phyloP scores from a whole-genome alignment of 2,329 filamentous ascomycete genomes.

The Ascocoryne sarcoides region DNA sequence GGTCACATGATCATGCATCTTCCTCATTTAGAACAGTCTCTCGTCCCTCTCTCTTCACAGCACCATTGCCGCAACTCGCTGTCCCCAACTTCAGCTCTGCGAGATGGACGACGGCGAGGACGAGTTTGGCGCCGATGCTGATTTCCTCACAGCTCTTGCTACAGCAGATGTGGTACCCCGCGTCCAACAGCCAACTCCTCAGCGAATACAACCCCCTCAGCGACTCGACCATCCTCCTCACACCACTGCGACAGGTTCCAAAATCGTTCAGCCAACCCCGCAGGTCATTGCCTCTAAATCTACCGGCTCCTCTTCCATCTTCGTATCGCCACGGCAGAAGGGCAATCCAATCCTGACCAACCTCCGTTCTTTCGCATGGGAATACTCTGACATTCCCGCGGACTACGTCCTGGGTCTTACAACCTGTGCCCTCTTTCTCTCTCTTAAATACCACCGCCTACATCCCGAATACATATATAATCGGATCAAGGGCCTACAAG shows the following conservation, averaged over 20 bases:
- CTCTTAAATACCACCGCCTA: conserved; percentile 91
- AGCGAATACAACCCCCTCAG: conserved; percentile 42
- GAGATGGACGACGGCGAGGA: conserved; percentile 43
- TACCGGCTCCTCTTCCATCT: conserved; percentile 66
- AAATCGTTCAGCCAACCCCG: conserved; percentile 78
- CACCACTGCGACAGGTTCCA: conserved; percentile 32
- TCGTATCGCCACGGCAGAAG: conserved; percentile 87
- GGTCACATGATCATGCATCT: too few species aligned
- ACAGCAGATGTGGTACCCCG: conserved; percentile 19
- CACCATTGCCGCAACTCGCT: too few species aligned
- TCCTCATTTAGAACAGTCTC: too few species aligned
- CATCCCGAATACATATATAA: conserved; percentile 98
- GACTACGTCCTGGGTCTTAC: conserved; percentile 85
- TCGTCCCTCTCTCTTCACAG: too few species aligned
- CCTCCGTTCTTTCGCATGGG: conserved; percentile 80
- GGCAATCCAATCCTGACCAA: conserved; percentile 86
- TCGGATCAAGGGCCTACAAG: conserved; percentile 74
- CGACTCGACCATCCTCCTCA: conserved; percentile 41
- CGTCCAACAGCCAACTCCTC: conserved; percentile 31
- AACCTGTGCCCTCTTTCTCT: conserved; percentile 86
- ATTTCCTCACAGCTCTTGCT: conserved; percentile 47
- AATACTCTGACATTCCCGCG: conserved; percentile 92
- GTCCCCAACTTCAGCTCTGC: too few species aligned
- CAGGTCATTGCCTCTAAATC: conserved; percentile 64
- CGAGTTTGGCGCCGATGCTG: conserved; percentile 46